These are phyloP conservation scores for Fusarium verticillioides DNA, from an alignment of 2,329 filamentous ascomycete species.

Conservation along the genomic window DNA sequence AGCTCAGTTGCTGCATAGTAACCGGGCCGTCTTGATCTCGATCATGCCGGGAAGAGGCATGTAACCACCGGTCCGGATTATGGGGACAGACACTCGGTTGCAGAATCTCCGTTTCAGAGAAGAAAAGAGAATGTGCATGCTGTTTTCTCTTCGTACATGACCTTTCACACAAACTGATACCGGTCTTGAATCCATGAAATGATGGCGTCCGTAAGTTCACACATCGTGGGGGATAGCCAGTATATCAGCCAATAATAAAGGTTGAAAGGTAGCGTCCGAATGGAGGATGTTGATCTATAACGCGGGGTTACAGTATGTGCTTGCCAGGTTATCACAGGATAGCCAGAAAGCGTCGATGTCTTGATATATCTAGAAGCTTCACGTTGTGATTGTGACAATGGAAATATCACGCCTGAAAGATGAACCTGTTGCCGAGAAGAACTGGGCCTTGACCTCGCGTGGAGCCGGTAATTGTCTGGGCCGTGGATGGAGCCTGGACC, in stretches of 20 bases:
- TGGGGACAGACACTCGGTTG: slow-evolving; percentile 9
- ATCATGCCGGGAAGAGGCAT: slow-evolving; percentile 1
- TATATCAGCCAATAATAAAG: slow-evolving; percentile 3
- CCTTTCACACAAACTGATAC: not conserved
- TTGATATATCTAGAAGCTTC: not conserved
- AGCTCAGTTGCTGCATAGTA: not conserved
- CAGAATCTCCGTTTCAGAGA: not conserved
- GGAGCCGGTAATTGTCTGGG: slow-evolving; percentile 22
- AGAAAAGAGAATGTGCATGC: not conserved
- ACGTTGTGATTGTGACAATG: not conserved
- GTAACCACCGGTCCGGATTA: slow-evolving; percentile 18
- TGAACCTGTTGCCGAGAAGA: slow-evolving; percentile 5
- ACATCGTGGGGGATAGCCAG: not conserved
- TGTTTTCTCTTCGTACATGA: not conserved
- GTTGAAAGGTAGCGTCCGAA: not conserved
- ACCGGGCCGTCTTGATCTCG: slow-evolving; percentile 21
- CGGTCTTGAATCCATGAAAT: not conserved
- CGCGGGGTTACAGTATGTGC: not conserved
- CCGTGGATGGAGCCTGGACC: slow-evolving; percentile 25
- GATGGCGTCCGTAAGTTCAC: not conserved
- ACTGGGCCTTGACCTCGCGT: slow-evolving; percentile 8
- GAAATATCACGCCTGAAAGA: not conserved
- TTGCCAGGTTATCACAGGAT: not conserved
- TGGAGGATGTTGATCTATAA: slow-evolving; percentile 6
- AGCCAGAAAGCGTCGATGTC: not conserved